Conservation (phyloP, 768 basidiomycete species). For the Kwoniella shandongensis region DNA sequence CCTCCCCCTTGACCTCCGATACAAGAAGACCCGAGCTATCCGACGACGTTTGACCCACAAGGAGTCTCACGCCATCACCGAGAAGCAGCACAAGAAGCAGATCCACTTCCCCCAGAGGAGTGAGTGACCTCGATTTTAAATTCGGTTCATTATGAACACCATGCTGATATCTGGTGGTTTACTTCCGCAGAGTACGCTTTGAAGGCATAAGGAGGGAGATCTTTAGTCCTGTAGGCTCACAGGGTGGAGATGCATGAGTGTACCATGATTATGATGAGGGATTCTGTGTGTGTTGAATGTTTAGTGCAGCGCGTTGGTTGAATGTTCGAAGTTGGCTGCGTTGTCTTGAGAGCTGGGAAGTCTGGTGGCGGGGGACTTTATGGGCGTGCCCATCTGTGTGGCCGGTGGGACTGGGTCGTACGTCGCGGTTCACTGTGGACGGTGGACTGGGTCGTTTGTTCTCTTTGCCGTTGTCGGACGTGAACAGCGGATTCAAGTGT, state of each 20-base stretch:
- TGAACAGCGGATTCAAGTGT: no score
- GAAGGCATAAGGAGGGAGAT: constrained; percentile 63
- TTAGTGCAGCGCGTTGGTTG: no score
- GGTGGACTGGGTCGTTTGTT: no score
- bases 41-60: constrained; percentile 90
- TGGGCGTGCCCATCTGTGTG: no score
- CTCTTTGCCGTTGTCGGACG: no score
- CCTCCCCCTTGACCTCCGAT: constrained; percentile 92
- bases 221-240: constrained; percentile 22
- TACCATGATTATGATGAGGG: constrained; percentile 1
- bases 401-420: no score
- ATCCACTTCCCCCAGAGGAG: constrained; percentile 85
- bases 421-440: no score
- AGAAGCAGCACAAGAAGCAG: constrained; percentile 92
- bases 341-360: no score
- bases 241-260: constrained; percentile 27
- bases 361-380: no score
- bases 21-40: constrained; percentile 98
- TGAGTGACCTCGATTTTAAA: constrained; percentile 8
- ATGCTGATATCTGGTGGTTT: constrained; percentile 4
- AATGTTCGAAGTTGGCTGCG: no score
- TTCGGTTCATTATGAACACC: background rate
- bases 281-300: no score
- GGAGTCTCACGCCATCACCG: constrained; percentile 80
- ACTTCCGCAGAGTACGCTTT: constrained; percentile 70